Conservation (phyloP, 345 rosid genomes). For the Rhodamnia rubescens region DNA sequence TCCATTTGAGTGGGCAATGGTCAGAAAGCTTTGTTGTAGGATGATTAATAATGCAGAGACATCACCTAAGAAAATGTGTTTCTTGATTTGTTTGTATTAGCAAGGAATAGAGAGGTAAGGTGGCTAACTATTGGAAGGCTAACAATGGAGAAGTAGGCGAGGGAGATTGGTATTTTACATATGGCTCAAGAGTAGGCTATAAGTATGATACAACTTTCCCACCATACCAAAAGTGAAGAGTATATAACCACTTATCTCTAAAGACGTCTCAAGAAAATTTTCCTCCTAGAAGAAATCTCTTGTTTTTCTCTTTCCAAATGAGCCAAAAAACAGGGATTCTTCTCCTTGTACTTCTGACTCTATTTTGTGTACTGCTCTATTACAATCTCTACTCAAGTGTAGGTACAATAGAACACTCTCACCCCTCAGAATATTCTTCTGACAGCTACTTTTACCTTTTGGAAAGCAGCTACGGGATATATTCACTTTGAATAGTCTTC, state of each 20-base stretch:
- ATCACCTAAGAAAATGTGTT: not conserved
- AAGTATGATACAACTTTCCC: not conserved
- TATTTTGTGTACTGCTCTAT: not conserved
- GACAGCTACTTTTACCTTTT: not conserved
- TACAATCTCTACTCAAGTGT: not conserved
- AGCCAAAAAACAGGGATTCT: not conserved
- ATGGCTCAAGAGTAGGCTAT: not conserved
- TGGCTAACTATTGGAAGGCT: not conserved
- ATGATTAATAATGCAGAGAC: not conserved
- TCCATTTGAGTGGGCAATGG: not conserved
- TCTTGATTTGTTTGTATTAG: not conserved
- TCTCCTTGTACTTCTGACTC: not conserved
- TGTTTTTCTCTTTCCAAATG: not conserved
- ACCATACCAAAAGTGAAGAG: not conserved
- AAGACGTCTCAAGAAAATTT: not conserved
- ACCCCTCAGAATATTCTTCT: not conserved
- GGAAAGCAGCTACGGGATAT: not conserved
- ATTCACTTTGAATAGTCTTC: not conserved
- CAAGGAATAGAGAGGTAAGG: not conserved
- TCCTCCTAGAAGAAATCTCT: not conserved
- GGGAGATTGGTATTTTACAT: not conserved
- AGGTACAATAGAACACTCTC: not conserved
- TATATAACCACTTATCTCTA: not conserved
- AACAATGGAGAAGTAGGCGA: not conserved
- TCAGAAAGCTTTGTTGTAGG: not conserved